Percentiles rank a stretch among this genome's conserved stretches.
Conservation (phyloP, 306 rosid species). For the Crotalaria pallida region DNA sequence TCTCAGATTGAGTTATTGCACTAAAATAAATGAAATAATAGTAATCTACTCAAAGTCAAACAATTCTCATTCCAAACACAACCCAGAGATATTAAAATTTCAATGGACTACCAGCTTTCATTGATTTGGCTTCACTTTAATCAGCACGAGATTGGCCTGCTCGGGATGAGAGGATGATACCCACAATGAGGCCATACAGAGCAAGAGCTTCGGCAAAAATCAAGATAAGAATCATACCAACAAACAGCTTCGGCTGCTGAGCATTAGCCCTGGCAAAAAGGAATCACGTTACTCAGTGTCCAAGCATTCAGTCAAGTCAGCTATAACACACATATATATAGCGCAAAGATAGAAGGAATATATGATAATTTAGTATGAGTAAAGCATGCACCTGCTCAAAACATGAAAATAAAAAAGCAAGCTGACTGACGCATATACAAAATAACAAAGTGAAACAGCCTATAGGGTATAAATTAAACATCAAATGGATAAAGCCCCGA, state of each 20-base stretch:
- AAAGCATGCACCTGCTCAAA: neutral
- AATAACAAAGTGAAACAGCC: neutral
- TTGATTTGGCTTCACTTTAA: constrained; percentile 12
- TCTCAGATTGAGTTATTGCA: neutral
- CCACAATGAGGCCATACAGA: constrained; percentile 76
- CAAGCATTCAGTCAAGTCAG: neutral
- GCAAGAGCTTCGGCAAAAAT: constrained; percentile 83
- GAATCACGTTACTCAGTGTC: neutral
- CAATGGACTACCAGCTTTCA: neutral
- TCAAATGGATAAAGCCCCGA: neutral
- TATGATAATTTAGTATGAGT: neutral
- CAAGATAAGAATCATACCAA: constrained; percentile 77
- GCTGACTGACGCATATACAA: neutral
- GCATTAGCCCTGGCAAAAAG: constrained; percentile 64
- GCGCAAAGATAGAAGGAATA: neutral
- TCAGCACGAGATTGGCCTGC: constrained; percentile 81
- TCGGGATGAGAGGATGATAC: constrained; percentile 79
- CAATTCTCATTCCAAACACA: neutral
- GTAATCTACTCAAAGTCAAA: neutral
- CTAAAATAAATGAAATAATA: constrained; percentile 20
- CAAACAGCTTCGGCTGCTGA: constrained; percentile 84
- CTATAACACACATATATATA: neutral
- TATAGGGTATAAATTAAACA: neutral
- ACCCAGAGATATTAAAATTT: neutral
- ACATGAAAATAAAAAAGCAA: neutral